These are phyloP conservation scores for Peziza echinospora DNA, from an alignment of 495 filamentous ascomycete genomes.

Conservation along the genomic window DNA sequence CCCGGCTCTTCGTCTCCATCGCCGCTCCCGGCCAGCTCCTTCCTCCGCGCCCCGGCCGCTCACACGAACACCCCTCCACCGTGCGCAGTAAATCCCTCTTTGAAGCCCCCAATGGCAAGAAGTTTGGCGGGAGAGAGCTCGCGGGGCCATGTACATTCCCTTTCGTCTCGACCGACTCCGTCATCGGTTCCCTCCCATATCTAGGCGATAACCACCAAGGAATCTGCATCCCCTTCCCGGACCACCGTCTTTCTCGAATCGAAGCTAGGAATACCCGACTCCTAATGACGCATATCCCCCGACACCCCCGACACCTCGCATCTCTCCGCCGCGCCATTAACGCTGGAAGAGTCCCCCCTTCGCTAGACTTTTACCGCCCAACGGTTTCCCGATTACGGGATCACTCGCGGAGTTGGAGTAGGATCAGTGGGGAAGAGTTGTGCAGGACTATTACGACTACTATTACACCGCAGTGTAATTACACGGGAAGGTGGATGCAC, in stretches of 20 bases:
- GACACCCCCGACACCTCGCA: constrained; percentile 7
- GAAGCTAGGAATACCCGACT: constrained; percentile 10
- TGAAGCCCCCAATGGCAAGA: constrained; percentile 34
- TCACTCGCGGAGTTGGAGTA: constrained; percentile 22
- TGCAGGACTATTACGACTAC: constrained; percentile 36
- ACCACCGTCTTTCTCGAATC: constrained; percentile 30
- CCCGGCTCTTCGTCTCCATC: constrained; percentile 42
- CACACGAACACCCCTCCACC: constrained; percentile 35
- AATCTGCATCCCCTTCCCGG: constrained; percentile 36
- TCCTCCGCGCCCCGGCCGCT: constrained; percentile 30
- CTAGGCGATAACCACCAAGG: constrained; percentile 33
- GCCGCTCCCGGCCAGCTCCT: constrained; percentile 38
- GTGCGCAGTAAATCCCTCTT: constrained; percentile 27
- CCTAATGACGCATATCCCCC: constrained; percentile 23
- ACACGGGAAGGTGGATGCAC: constrained; percentile 31
- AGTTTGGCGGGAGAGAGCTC: constrained; percentile 32
- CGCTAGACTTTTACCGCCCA: neutral
- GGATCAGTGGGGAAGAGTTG: constrained; percentile 29
- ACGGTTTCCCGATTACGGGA: neutral
- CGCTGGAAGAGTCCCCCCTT: neutral
- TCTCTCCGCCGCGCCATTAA: neutral
- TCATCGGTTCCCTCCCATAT: constrained; percentile 34
- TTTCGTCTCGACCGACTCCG: constrained; percentile 28
- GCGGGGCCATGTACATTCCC: constrained; percentile 32
- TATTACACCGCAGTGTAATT: constrained; percentile 25